These are phyloP conservation scores for Calycina marina DNA, from an alignment of 2,329 filamentous ascomycete species.

Conservation along the genomic window DNA sequence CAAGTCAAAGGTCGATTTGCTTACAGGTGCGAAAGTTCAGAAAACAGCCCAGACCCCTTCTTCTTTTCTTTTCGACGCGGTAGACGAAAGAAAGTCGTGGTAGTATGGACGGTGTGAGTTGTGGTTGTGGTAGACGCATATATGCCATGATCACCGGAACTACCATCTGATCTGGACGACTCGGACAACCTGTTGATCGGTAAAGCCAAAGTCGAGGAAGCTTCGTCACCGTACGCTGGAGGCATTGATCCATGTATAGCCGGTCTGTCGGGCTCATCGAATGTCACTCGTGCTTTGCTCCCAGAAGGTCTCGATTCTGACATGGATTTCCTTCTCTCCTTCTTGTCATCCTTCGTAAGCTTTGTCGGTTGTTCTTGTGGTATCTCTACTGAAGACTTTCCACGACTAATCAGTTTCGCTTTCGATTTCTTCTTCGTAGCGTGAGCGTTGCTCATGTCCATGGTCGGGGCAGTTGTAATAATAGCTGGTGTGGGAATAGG, in stretches of 20 bases:
- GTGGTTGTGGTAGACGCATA: constrained; percentile 44
- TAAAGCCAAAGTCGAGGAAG: constrained; percentile 45
- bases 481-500: constrained; percentile 55
- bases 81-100: constrained; percentile 67
- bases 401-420: constrained; percentile 36
- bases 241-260: constrained; percentile 30
- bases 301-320: constrained; percentile 21
- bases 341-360: constrained; percentile 21
- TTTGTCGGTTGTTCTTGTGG: constrained; percentile 7
- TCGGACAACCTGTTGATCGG: constrained; percentile 59
- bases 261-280: constrained; percentile 44
- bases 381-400: constrained; percentile 19
- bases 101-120: constrained; percentile 47
- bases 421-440: constrained; percentile 40
- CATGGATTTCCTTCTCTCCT: constrained; percentile 29
- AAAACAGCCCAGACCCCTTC: constrained; percentile 55
- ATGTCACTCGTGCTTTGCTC: constrained; percentile 33
- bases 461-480: constrained; percentile 82
- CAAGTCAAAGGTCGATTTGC: background rate
- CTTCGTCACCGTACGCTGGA: constrained; percentile 46
- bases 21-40: constrained; percentile 67
- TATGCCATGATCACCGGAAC: constrained; percentile 51
- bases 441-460: constrained; percentile 36
- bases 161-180: constrained; percentile 80
- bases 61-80: constrained; percentile 51